These are phyloP conservation scores for Sarocladium oryzae DNA, from an alignment of 2,329 filamentous ascomycete species.

Conservation along the genomic window DNA sequence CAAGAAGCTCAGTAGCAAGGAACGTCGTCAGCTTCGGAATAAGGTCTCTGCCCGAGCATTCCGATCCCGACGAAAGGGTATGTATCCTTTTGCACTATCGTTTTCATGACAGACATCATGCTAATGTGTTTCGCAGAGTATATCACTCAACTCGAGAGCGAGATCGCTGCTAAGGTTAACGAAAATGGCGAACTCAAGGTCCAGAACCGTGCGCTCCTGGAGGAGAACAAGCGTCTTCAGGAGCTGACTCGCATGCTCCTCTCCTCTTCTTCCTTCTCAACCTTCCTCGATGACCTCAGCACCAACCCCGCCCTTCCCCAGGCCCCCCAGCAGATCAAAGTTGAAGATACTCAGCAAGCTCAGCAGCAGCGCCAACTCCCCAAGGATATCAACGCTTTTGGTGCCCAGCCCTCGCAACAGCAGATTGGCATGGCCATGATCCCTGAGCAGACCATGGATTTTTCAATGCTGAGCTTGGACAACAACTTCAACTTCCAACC, in stretches of 20 bases:
- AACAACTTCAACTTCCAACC: conserved; percentile 56
- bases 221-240: conserved; percentile 77
- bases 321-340: conserved; percentile 27
- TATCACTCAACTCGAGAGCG: conserved; percentile 86
- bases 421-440: conserved; percentile 79
- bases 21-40: conserved; percentile 93
- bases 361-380: conserved; percentile 44
- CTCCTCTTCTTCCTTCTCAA: conserved; percentile 74
- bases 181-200: conserved; percentile 75
- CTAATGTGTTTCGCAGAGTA: conserved; percentile 60
- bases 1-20: conserved; percentile 98
- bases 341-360: conserved; percentile 28
- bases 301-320: conserved; percentile 45
- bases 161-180: conserved; percentile 75
- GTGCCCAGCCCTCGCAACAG: conserved; percentile 48
- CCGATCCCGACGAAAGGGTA: conserved; percentile 97
- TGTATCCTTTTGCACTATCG: conserved; percentile 22
- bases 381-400: conserved; percentile 62
- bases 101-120: conserved; percentile 11
- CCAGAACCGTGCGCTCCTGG: conserved; percentile 74
- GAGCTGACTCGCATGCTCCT: conserved; percentile 78
- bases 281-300: conserved; percentile 68
- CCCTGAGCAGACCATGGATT: conserved; percentile 71
- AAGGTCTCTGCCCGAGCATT: conserved; percentile 98
- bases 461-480: conserved; percentile 62